Percentiles rank a stretch among this genome's conserved stretches.
phyloP scores from a whole-genome alignment of 129 eudicot species.

The Daucus carota region DNA sequence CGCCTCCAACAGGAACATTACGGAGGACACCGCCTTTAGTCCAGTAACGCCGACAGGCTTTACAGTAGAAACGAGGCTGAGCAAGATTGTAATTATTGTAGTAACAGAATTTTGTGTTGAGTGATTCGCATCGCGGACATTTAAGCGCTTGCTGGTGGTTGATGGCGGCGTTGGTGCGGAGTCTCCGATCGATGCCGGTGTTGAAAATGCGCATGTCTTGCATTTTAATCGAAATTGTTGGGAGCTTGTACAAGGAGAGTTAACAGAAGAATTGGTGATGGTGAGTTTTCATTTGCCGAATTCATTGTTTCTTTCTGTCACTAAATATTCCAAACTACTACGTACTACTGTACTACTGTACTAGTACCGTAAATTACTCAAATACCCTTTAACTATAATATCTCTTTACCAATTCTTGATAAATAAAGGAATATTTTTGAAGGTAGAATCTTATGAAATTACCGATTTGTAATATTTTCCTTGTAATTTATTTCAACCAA shows the following conservation, averaged over 20 bases:
- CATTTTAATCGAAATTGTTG: not conserved
- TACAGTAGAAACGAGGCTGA: constrained; percentile 82
- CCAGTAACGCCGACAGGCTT: constrained; percentile 79
- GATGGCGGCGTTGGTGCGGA: constrained; percentile 39
- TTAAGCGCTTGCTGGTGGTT: constrained; percentile 42
- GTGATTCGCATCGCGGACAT: constrained; percentile 79
- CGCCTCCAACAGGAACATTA: constrained; percentile 86
- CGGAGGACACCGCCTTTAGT: constrained; percentile 88
- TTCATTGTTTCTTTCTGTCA: not conserved
- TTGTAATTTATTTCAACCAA: too few relatives aligned
- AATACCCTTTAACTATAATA: too few relatives aligned
- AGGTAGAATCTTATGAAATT: too few relatives aligned
- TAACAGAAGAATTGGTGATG: not conserved
- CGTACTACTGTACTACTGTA: not conserved
- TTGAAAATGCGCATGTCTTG: constrained; percentile 17
- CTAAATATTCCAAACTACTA: not conserved
- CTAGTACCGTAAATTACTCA: not conserved
- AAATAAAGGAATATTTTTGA: too few relatives aligned
- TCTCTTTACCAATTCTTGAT: too few relatives aligned
- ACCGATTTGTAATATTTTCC: too few relatives aligned
- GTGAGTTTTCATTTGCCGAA: not conserved
- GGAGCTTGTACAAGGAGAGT: not conserved
- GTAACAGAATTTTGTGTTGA: constrained; percentile 76
- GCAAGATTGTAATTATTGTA: constrained; percentile 78
- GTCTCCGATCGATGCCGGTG: constrained; percentile 37